These are phyloP conservation scores for Trichoderma afroharzianum DNA, from an alignment of 2,329 filamentous ascomycete species.

Conservation along the genomic window DNA sequence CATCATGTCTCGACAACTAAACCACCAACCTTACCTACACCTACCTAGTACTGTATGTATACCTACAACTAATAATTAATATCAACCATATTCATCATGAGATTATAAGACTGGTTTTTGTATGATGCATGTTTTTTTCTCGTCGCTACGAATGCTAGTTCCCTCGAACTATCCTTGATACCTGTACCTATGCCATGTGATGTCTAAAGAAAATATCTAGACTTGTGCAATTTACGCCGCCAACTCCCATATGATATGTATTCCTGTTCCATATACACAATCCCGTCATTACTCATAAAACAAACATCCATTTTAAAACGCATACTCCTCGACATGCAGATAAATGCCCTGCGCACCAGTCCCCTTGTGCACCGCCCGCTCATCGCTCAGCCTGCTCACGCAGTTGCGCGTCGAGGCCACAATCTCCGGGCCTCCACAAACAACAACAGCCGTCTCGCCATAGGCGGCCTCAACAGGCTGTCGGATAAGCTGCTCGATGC, in stretches of 20 bases:
- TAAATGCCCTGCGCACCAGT: slow-evolving; percentile 61
- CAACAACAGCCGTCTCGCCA: slow-evolving; percentile 59
- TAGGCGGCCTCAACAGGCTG: slow-evolving; percentile 53
- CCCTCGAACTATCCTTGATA: not conserved
- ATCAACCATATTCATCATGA: not conserved
- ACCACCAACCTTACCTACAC: too few species aligned
- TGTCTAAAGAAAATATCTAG: not conserved
- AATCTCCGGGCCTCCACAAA: slow-evolving; percentile 56
- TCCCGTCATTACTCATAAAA: not conserved
- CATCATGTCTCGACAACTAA: not conserved
- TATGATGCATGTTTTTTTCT: not conserved
- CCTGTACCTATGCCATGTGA: not conserved
- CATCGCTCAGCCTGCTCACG: slow-evolving; percentile 55
- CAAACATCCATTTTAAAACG: slow-evolving; percentile 35
- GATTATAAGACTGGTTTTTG: not conserved
- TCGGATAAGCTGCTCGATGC: slow-evolving; percentile 51
- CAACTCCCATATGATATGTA: not conserved
- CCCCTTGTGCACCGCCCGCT: slow-evolving; percentile 61
- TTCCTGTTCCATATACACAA: not conserved
- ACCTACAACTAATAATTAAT: not conserved
- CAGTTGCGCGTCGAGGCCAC: slow-evolving; percentile 53
- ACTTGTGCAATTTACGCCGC: not conserved
- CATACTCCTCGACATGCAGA: slow-evolving; percentile 59
- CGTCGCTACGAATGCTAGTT: not conserved
- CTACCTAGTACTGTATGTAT: not conserved